These are phyloP conservation scores for Chalara sp. DNA, from an alignment of 2,329 filamentous ascomycete genomes.

Conservation along the genomic window DNA sequence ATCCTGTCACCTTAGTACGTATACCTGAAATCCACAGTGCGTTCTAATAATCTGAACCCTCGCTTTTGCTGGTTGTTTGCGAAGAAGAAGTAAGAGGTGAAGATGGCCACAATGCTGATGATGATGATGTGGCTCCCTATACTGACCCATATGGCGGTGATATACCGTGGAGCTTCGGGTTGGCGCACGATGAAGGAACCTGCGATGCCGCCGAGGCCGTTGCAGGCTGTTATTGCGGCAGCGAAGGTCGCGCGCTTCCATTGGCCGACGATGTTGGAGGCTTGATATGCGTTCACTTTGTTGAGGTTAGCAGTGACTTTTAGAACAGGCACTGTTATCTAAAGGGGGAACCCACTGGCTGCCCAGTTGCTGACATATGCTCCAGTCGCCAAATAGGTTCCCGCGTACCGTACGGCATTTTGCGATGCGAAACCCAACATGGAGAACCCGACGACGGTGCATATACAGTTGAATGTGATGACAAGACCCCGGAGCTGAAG, in stretches of 20 bases:
- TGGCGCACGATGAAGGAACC: constrained; percentile 61
- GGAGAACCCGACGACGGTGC: constrained; percentile 22
- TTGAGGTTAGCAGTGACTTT: too few relatives aligned
- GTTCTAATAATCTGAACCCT: background rate
- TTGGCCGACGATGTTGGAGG: constrained; percentile 82
- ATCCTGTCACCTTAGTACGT: too few relatives aligned
- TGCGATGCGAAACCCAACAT: constrained; percentile 24
- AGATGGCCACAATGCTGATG: constrained; percentile 27
- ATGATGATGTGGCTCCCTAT: constrained; percentile 58
- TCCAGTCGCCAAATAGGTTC: constrained; percentile 46
- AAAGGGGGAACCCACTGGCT: constrained; percentile 27
- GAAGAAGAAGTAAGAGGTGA: background rate
- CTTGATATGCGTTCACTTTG: constrained; percentile 65
- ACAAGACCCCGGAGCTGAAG: constrained; percentile 34
- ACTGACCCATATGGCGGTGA: constrained; percentile 60
- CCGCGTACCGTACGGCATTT: constrained; percentile 24
- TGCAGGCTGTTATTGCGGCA: constrained; percentile 69
- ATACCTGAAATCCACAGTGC: too few relatives aligned
- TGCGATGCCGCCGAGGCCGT: constrained; percentile 73
- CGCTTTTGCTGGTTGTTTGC: background rate
- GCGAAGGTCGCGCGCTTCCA: constrained; percentile 82
- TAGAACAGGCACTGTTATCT: too few relatives aligned
- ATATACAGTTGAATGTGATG: constrained; percentile 25
- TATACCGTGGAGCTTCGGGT: constrained; percentile 54
- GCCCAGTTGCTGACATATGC: constrained; percentile 78